A percentile compares a stretch with the other conserved stretches of the same genome.
These are phyloP conservation scores for Catunica adiposa DNA, from an alignment of 2,329 filamentous ascomycete genomes.

Conservation along the genomic window DNA sequence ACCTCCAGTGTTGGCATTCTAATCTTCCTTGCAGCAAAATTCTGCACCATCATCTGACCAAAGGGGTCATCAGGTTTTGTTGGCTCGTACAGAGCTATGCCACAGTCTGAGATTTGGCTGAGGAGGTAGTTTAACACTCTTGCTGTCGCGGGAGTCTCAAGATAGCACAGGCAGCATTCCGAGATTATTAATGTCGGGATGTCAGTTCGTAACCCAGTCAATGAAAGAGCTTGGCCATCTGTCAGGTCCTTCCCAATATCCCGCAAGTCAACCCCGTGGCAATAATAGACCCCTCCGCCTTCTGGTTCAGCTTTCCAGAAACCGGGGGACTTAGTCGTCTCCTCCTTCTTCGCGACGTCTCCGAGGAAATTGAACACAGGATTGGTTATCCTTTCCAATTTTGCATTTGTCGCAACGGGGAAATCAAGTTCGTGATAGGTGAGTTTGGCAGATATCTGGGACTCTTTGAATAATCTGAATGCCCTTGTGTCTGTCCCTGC, in stretches of 20 bases:
- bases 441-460: slow-evolving; percentile 26
- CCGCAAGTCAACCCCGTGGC: slow-evolving; percentile 56
- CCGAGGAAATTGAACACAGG: slow-evolving; percentile 21
- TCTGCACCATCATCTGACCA: slow-evolving; percentile 80
- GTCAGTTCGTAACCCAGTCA: slow-evolving; percentile 32
- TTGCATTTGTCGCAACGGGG: slow-evolving; percentile 50
- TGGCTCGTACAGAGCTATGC: slow-evolving; percentile 74
- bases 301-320: background rate
- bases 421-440: slow-evolving; percentile 93
- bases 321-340: slow-evolving; percentile 17
- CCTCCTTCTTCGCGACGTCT: slow-evolving; percentile 21
- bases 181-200: slow-evolving; percentile 75
- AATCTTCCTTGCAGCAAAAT: slow-evolving; percentile 68
- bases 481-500: slow-evolving; percentile 86
- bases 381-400: slow-evolving; percentile 38
- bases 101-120: slow-evolving; percentile 29
- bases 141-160: slow-evolving; percentile 47
- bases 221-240: background rate
- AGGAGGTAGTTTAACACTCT: slow-evolving; percentile 50
- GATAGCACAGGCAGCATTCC: slow-evolving; percentile 89
- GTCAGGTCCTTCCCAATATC: slow-evolving; percentile 25
- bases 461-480: slow-evolving; percentile 50
- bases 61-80: slow-evolving; percentile 73
- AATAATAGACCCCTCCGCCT: slow-evolving; percentile 30
- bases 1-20: slow-evolving; percentile 64